phyloP scores from a whole-genome alignment of 2,329 filamentous ascomycete genomes.

The Colletotrichum magnum region DNA sequence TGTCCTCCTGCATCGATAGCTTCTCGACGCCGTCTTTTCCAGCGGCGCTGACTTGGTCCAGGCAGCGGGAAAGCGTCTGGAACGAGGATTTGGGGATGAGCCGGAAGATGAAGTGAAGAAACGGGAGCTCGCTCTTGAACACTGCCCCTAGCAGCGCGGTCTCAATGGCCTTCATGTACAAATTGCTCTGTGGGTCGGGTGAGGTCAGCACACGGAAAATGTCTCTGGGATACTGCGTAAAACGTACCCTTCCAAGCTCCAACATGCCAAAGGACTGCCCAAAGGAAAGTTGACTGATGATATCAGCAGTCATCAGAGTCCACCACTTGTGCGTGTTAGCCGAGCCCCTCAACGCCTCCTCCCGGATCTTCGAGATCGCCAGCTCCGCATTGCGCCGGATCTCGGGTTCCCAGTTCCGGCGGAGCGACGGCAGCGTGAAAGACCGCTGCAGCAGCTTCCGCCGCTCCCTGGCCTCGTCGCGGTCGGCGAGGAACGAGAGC shows the following conservation, averaged over 20 bases:
- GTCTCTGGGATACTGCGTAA: not conserved
- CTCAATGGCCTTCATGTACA: conserved; percentile 20
- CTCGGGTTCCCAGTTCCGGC: conserved; percentile 46
- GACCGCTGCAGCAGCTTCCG: conserved; percentile 58
- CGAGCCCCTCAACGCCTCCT: conserved; percentile 55
- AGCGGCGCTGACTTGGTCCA: not conserved
- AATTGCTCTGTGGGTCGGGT: conserved; percentile 48
- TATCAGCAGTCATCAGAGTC: conserved; percentile 67
- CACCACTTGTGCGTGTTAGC: conserved; percentile 68
- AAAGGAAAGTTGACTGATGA: conserved; percentile 68
- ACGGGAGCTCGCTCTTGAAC: conserved; percentile 7
- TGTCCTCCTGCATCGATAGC: not conserved
- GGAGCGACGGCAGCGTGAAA: conserved; percentile 54
- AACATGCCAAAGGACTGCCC: conserved; percentile 68
- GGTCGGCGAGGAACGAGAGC: conserved; percentile 1
- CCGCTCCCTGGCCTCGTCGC: conserved; percentile 1
- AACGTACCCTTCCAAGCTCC: conserved; percentile 60
- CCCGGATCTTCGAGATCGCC: conserved; percentile 58
- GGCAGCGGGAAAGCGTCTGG: not conserved
- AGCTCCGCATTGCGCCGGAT: conserved; percentile 54
- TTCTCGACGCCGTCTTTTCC: not conserved
- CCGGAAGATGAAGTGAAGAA: not conserved
- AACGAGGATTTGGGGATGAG: conserved; percentile 5
- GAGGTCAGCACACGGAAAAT: not conserved
- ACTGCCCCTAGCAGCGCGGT: not conserved